Evolutionary conservation across 192 early-diverging fungal species (phyloP), one percentile per base, ranked within the genome.

Genomic region (Umbelopsis ramanniana): DNA sequence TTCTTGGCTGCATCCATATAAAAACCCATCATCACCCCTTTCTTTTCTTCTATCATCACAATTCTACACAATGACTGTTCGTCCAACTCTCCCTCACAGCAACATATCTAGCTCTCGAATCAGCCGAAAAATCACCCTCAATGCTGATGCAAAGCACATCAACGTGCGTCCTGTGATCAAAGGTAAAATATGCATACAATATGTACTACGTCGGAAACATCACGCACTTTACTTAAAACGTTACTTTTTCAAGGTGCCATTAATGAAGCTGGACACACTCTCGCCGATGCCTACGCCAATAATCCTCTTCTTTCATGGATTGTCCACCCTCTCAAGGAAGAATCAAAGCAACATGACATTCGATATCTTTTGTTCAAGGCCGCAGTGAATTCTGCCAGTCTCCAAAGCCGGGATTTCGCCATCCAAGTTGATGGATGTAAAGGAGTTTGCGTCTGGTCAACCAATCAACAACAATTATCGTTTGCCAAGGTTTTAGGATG

Each of bases 371-470:
- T 78, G 12, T 78, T 78, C 48, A 78, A 78, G 67, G 66, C 33
- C n/a, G 60, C 73, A 19, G 46, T 78, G 17, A 71, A 78, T 26
- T 21, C 24, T 14, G 72, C 69, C 5, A 70, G 72, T 23, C 52
- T 70, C n/a, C 50, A 67, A 67, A 78, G 74, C 63, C 52, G 71
- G 7, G 78, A 80, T 14, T 80, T 72, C 47, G 74, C 72, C 19
- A 54, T 80, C 48, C 78, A 80, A 73, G 74, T 73, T 4, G 78
- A 80, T 19, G 78, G 74, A 1, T 80, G 73, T 46, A 80, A 80
- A 38, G 78, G 78, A 54, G 68, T 75, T 11, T 29, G 75, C 17
- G 46, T 75, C n/a, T 80, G 74, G 74, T 68, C 70, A 7, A 80
- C 57, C 21, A 37, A 52, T 23, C n/a, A 73, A 0, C 21, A 46